Evolutionary conservation across 331 rosid genomes (phyloP), one percentile per base, ranked within the genome.

Genomic region (Acacia concinna): DNA sequence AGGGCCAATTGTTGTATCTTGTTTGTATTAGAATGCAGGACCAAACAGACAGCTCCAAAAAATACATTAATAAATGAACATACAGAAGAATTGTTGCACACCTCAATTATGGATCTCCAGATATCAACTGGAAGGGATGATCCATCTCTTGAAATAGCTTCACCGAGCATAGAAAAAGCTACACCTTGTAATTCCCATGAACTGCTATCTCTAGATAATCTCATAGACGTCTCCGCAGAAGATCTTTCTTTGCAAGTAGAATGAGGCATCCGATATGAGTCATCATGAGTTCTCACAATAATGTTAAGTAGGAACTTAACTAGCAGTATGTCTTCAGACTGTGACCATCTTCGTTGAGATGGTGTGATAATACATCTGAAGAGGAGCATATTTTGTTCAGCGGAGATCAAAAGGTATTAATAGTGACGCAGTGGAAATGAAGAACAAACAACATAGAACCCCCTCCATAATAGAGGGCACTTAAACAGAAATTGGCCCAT

Each of bases 71-170:
- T n/a, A 15, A 18, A 8, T 37, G 7, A 10, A 64, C 41, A 64
- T 27, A 17, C 68, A 63, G 15, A 56, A 74, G 31, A 80, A 28
- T 37, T 52, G 68, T 43, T 60, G 71, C 46, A 57, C 14, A 90
- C 99, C 97, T 95, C 93, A 78, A 95, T 81, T 28, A 86, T 84
- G 57, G 89, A 88, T 86, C 81, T 84, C 99, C 97, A 95, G 44
- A 84, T 57, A 79, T 95, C 96, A 52, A 82, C 86, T 3, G 94
- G 84, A 68, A 91, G 77, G 71, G 84, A 88, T 68, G 90, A 57
- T 63, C 90, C 96, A 49, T 79, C 78, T 71, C 94, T 90, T 74
- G 96, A 86, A 84, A 93, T 82, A 78, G 88, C 75, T 60, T 93
- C 92, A 21, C 90, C 71, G 20, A 95, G 93, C 91, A 91, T 86